Conservation (phyloP, 257 asterid species). For the Knoxia roxburghii region DNA sequence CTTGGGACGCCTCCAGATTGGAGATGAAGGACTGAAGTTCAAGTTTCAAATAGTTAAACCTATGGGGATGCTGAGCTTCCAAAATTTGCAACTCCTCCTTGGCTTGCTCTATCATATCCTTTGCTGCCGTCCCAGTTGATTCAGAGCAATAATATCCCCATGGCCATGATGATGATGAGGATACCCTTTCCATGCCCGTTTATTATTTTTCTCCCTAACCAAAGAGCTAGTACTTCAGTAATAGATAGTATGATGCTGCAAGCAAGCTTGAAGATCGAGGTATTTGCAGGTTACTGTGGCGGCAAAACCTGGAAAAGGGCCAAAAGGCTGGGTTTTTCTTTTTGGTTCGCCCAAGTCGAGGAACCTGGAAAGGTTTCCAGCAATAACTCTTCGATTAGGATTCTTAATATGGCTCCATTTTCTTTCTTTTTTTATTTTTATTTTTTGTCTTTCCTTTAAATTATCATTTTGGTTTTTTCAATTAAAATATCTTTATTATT, state of each 20-base stretch:
- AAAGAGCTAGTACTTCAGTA: no score
- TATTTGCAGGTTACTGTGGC: background rate
- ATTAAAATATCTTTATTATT: no score
- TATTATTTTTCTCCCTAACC: no score
- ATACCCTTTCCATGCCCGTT: no score
- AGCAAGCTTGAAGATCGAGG: background rate
- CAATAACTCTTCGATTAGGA: slow-evolving; percentile 14
- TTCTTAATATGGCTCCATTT: no score
- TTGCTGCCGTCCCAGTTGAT: background rate
- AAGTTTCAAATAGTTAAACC: slow-evolving; percentile 38
- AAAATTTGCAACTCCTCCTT: slow-evolving; percentile 51
- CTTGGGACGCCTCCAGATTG: slow-evolving; percentile 31
- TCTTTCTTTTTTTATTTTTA: no score
- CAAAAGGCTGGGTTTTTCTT: background rate
- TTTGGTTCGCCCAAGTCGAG: background rate
- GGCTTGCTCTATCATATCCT: slow-evolving; percentile 39
- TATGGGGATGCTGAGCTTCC: slow-evolving; percentile 47
- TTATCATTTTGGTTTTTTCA: no score
- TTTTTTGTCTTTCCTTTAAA: no score
- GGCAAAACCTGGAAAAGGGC: background rate
- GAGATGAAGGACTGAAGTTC: slow-evolving; percentile 51
- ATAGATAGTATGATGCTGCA: background rate
- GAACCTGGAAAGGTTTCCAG: slow-evolving; percentile 1
- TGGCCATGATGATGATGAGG: background rate
- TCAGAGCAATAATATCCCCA: slow-evolving; percentile 1